A percentile compares a stretch with the other conserved stretches of the same genome.
phyloP scores from a whole-genome alignment of 2,329 filamentous ascomycete species.

The Aspergillus costaricaensis region DNA sequence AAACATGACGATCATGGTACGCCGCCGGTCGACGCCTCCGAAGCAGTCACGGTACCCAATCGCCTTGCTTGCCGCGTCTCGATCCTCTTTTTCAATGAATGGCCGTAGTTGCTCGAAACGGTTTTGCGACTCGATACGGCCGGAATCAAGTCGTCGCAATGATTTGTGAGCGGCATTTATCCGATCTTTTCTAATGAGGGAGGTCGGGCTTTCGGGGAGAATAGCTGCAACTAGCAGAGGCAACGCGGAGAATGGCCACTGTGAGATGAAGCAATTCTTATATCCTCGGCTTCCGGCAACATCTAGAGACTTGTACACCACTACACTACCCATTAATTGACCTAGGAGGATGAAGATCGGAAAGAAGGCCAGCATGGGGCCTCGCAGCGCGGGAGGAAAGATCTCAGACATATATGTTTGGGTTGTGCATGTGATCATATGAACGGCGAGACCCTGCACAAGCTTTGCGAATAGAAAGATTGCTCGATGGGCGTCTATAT shows the following conservation, averaged over 20 bases:
- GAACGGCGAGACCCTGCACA: constrained; percentile 50
- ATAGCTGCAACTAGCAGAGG: constrained; percentile 47
- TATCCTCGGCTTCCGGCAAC: constrained; percentile 26
- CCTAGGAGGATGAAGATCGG: constrained; percentile 54
- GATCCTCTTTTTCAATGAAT: constrained; percentile 53
- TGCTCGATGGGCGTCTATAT: constrained; percentile 34
- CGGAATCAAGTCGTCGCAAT: constrained; percentile 53
- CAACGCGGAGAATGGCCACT: constrained; percentile 37
- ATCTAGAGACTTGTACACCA: constrained; percentile 42
- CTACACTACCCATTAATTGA: constrained; percentile 50
- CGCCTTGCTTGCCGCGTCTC: constrained; percentile 37
- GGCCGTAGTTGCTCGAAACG: constrained; percentile 38
- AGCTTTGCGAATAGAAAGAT: constrained; percentile 51
- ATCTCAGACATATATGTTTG: constrained; percentile 56
- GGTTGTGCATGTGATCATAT: constrained; percentile 47
- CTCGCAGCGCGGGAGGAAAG: constrained; percentile 49
- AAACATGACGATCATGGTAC: constrained; percentile 40
- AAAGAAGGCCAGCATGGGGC: constrained; percentile 52
- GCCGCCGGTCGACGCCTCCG: constrained; percentile 26
- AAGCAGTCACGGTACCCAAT: constrained; percentile 33
- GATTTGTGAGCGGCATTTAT: constrained; percentile 43
- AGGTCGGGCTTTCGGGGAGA: constrained; percentile 56
- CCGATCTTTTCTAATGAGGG: constrained; percentile 47
- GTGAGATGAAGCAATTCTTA: constrained; percentile 32
- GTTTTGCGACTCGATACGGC: constrained; percentile 36